Conservation (phyloP, 2,329 filamentous ascomycete genomes). For the Phyllosticta capitalensis region DNA sequence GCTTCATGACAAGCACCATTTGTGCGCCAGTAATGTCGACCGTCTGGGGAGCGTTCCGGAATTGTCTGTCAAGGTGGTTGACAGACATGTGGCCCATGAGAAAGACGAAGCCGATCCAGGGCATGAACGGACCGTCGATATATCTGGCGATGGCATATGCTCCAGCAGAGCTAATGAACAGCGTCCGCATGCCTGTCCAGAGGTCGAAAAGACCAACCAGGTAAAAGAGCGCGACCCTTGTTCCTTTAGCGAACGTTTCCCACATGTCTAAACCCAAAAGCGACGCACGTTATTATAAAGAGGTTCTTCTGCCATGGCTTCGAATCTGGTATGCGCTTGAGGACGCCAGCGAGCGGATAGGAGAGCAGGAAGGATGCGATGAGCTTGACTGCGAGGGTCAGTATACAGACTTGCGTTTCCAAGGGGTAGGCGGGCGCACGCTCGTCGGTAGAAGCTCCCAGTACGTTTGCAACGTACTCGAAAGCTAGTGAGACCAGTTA, state of each 20-base stretch:
- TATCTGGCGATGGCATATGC: constrained; percentile 78
- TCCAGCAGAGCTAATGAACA: constrained; percentile 68
- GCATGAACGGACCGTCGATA: constrained; percentile 85
- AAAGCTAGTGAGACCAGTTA: constrained; percentile 43
- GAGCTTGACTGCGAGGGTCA: constrained; percentile 65
- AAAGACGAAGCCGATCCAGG: constrained; percentile 90
- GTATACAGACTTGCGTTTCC: not conserved
- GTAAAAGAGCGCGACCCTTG: constrained; percentile 75
- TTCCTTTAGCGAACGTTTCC: constrained; percentile 10
- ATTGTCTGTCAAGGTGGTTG: constrained; percentile 77
- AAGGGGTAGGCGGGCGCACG: constrained; percentile 33
- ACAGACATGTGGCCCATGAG: constrained; percentile 92
- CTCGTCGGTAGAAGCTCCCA: constrained; percentile 58
- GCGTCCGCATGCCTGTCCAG: constrained; percentile 72
- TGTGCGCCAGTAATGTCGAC: constrained; percentile 92
- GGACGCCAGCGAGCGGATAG: constrained; percentile 76
- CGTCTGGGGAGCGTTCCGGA: constrained; percentile 51
- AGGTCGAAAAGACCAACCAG: constrained; percentile 88
- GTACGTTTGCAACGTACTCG: constrained; percentile 44
- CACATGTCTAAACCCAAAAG: not conserved
- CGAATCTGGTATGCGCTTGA: constrained; percentile 83
- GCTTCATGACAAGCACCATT: constrained; percentile 98
- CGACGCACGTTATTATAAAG: constrained; percentile 65
- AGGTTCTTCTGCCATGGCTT: constrained; percentile 77
- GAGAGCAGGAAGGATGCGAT: constrained; percentile 84